Percentiles rank a stretch among this genome's conserved stretches.
Conservation (phyloP, 2,329 filamentous ascomycete species). For the Ascosphaera pollenicola region DNA sequence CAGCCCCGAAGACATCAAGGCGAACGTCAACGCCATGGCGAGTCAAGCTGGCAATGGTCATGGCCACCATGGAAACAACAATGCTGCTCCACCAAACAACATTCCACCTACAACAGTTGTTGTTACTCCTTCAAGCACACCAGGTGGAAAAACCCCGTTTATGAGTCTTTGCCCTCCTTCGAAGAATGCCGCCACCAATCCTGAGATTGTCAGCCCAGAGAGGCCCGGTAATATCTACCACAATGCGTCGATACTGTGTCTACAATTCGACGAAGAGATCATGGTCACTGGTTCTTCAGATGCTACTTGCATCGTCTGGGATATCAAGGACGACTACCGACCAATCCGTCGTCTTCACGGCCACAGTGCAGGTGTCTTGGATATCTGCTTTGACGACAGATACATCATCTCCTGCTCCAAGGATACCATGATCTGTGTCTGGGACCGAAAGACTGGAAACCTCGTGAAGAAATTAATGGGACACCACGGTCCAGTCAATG, state of each 20-base stretch:
- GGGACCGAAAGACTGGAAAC: constrained; percentile 61
- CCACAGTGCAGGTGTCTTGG: constrained; percentile 74
- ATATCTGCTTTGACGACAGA: constrained; percentile 77
- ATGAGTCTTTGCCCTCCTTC: constrained; percentile 26
- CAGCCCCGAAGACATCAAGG: constrained; percentile 28
- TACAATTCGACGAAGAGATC: constrained; percentile 84
- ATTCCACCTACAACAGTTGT: constrained; percentile 28
- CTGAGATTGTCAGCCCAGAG: constrained; percentile 23
- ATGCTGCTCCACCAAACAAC: constrained; percentile 3
- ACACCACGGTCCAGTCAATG: constrained; percentile 83
- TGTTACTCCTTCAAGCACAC: constrained; percentile 23
- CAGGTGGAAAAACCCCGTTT: constrained; percentile 20
- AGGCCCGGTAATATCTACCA: constrained; percentile 38
- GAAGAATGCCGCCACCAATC: constrained; percentile 26
- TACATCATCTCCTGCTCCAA: constrained; percentile 97
- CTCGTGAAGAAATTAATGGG: constrained; percentile 62
- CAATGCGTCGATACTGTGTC: constrained; percentile 76
- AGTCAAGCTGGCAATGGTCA: background rate
- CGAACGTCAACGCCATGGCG: constrained; percentile 6
- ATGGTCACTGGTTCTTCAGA: constrained; percentile 93
- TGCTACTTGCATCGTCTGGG: constrained; percentile 75
- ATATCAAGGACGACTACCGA: constrained; percentile 53
- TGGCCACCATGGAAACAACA: constrained; percentile 27
- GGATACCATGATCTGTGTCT: constrained; percentile 81
- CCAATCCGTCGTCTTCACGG: constrained; percentile 57